Conservation (phyloP, 1,284 basidiomycete genomes). For the Ustilago bromivora region DNA sequence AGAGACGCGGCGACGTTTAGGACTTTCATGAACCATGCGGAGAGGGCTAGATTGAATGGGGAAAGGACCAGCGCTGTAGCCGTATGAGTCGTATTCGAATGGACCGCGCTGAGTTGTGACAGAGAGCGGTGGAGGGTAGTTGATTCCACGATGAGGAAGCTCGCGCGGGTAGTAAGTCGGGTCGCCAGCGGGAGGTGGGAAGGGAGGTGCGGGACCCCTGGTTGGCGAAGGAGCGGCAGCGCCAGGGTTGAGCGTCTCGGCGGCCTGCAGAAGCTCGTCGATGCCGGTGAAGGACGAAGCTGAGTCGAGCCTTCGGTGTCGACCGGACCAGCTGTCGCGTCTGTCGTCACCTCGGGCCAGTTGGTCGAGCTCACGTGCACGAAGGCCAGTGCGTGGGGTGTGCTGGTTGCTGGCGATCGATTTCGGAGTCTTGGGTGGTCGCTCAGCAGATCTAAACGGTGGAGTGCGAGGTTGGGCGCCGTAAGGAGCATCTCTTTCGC, state of each 20-base stretch:
- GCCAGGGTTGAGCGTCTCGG: slow-evolving; percentile 63
- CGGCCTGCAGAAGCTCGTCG: slow-evolving; percentile 68
- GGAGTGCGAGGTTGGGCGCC: slow-evolving; percentile 35
- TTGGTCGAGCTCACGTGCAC: slow-evolving; percentile 39
- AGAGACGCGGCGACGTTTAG: slow-evolving; percentile 65
- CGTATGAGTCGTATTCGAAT: slow-evolving; percentile 36
- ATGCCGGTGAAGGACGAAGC: slow-evolving; percentile 62
- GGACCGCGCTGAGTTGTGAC: slow-evolving; percentile 29
- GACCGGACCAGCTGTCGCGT: slow-evolving; percentile 40
- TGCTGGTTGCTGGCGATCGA: slow-evolving; percentile 35
- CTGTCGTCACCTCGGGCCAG: slow-evolving; percentile 37
- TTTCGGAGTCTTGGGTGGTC: slow-evolving; percentile 49
- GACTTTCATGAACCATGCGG: slow-evolving; percentile 59
- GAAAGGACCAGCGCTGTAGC: slow-evolving; percentile 27
- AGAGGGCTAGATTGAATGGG: slow-evolving; percentile 45
- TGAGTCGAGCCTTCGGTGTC: slow-evolving; percentile 47
- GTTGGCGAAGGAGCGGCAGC: slow-evolving; percentile 41
- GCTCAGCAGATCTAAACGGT: slow-evolving; percentile 33
- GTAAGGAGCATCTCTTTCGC: slow-evolving; percentile 24
- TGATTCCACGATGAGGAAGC: slow-evolving; percentile 27
- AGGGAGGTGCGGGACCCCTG: slow-evolving; percentile 21
- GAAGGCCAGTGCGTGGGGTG: slow-evolving; percentile 45
- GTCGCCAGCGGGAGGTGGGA: slow-evolving; percentile 23
- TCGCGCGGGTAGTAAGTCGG: slow-evolving; percentile 35
- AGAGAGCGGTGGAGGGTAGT: slow-evolving; percentile 36